Percentiles rank a stretch among this genome's conserved stretches.
Evolutionary conservation across 371 early-diverging fungal species (phyloP).

Genomic region (Spraguea lophii): DNA sequence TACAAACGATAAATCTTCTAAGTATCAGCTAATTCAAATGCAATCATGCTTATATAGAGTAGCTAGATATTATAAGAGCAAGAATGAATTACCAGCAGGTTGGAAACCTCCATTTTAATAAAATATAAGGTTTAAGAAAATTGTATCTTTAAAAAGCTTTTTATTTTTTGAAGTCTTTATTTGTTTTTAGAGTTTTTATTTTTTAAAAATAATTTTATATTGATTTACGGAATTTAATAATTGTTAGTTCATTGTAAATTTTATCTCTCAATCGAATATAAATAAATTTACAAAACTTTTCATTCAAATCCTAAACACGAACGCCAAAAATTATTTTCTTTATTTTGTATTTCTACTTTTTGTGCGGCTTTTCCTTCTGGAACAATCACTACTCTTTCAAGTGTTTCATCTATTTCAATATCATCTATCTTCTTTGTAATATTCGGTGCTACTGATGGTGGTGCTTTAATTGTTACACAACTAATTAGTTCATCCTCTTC

Average conservation of each 20-base stretch:
- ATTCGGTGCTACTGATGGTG: neutral
- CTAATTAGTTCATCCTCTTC: neutral
- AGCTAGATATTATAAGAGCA: slow-evolving; percentile 94
- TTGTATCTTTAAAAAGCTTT: too few species aligned
- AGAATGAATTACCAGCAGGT: slow-evolving; percentile 79
- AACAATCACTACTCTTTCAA: neutral
- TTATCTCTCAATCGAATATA: too few species aligned
- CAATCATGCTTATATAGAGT: slow-evolving; percentile 96
- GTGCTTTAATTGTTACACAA: neutral
- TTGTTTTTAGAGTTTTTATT: too few species aligned
- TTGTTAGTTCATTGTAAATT: too few species aligned
- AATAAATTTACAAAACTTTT: too few species aligned
- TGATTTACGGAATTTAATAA: too few species aligned
- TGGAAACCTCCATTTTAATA: slow-evolving; percentile 53
- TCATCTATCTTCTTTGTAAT: neutral
- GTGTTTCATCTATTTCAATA: neutral
- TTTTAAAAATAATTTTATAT: too few species aligned
- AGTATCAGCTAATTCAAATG: slow-evolving; percentile 91
- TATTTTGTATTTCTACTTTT: too few species aligned
- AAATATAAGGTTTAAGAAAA: too few species aligned
- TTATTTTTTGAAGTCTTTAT: too few species aligned
- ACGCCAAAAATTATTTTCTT: too few species aligned
- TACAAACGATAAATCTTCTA: slow-evolving; percentile 93
- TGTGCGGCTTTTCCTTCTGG: neutral
- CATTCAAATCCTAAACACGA: too few species aligned